phyloP scores from a whole-genome alignment of 2,329 filamentous ascomycete genomes.

The Monilinia fructicola region DNA sequence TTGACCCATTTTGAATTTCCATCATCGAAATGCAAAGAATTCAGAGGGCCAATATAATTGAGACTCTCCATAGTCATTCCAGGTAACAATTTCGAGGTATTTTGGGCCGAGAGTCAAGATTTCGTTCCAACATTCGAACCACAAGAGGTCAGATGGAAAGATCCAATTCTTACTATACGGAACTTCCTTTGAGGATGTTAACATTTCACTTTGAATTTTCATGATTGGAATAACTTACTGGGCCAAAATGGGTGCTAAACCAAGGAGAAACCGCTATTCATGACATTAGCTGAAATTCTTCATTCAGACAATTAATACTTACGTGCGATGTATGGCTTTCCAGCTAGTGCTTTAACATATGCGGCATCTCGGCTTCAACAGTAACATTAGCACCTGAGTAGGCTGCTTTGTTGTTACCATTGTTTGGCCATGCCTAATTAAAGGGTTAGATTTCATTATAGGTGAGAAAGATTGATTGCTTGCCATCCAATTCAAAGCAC shows the following conservation, averaged over 20 bases:
- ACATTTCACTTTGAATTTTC: conserved; percentile 43
- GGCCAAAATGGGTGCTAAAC: conserved; percentile 42
- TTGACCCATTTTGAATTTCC: conserved; percentile 44
- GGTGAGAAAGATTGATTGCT: neutral
- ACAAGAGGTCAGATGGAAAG: conserved; percentile 44
- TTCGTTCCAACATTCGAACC: conserved; percentile 45
- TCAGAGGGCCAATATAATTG: conserved; percentile 53
- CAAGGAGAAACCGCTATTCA: conserved; percentile 41
- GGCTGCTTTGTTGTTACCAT: conserved; percentile 35
- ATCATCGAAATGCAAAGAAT: conserved; percentile 39
- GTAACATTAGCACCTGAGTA: conserved; percentile 29
- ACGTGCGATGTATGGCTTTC: conserved; percentile 35
- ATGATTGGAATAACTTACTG: conserved; percentile 45
- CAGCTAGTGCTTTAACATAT: conserved; percentile 28
- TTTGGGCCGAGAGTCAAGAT: conserved; percentile 44
- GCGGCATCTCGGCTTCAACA: conserved; percentile 29
- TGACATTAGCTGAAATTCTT: neutral
- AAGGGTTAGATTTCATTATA: too few relatives aligned
- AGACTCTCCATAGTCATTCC: conserved; percentile 54
- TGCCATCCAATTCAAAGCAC: conserved; percentile 33
- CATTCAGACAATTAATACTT: neutral
- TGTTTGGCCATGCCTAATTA: conserved; percentile 30
- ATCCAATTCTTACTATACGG: conserved; percentile 46
- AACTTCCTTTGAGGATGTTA: conserved; percentile 28
- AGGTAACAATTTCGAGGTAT: conserved; percentile 47